A percentile compares a stretch with the other conserved stretches of the same genome.
Evolutionary conservation across 345 rosid species (phyloP).

Genomic region (Brassica napus): Da-Ae NC_063450.1:43191001-43191500

Average conservation of each 20-base stretch:
- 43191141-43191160: conserved; percentile 58
- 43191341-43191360: neutral
- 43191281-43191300: conserved; percentile 79
- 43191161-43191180: conserved; percentile 43
- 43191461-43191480: neutral
- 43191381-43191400: too few relatives aligned
- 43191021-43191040: conserved; percentile 25
- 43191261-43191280: conserved; percentile 46
- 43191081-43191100: conserved; percentile 44
- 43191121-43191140: conserved; percentile 74
- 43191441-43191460: neutral
- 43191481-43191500: neutral
- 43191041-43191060: neutral
- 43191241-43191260: conserved; percentile 41
- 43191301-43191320: conserved; percentile 51
- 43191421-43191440: neutral
- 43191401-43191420: neutral
- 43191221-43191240: conserved; percentile 30
- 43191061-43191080: conserved; percentile 38
- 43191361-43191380: neutral
- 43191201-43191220: conserved; percentile 70
- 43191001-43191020: conserved; percentile 31
- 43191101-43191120: conserved; percentile 88
- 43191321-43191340: neutral
- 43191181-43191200: conserved; percentile 36